Conservation (phyloP, 768 basidiomycete genomes). For the Termitomyces titanicus region DNA sequence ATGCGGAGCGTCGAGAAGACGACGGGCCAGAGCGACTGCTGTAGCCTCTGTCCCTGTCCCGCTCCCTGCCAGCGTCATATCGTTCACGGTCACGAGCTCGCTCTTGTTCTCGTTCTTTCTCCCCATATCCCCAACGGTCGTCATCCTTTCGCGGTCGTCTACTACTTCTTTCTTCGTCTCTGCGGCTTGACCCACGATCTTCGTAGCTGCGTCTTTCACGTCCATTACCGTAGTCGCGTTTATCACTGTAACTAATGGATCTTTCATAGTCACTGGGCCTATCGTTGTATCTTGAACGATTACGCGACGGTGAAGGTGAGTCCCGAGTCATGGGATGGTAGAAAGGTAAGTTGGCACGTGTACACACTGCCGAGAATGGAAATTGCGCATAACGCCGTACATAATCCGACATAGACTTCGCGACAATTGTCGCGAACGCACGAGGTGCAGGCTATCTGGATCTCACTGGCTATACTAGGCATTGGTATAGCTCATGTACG, state of each 20-base stretch:
- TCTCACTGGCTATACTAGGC: too few relatives aligned
- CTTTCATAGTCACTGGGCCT: not conserved
- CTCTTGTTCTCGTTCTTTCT: conserved; percentile 37
- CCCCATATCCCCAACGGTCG: conserved; percentile 16
- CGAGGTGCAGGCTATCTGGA: too few relatives aligned
- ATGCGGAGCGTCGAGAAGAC: conserved; percentile 54
- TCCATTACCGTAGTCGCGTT: conserved; percentile 10
- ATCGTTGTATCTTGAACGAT: conserved; percentile 17
- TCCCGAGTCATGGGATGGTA: conserved; percentile 15
- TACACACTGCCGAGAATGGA: too few relatives aligned
- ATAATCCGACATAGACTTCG: too few relatives aligned
- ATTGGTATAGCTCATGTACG: too few relatives aligned
- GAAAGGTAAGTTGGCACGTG: not conserved
- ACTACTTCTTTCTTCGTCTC: conserved; percentile 5
- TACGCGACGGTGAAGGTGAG: conserved; percentile 16
- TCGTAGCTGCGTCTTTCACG: conserved; percentile 9
- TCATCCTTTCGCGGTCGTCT: conserved; percentile 11
- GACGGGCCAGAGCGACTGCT: conserved; percentile 21
- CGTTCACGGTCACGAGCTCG: conserved; percentile 41
- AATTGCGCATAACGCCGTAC: too few relatives aligned
- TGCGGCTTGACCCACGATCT: conserved; percentile 5
- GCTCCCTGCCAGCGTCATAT: conserved; percentile 28
- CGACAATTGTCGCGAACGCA: too few relatives aligned
- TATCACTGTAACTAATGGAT: conserved; percentile 5
- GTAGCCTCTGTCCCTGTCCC: conserved; percentile 26